phyloP scores from a whole-genome alignment of 345 rosid species.

The Populus tremula region DNA sequence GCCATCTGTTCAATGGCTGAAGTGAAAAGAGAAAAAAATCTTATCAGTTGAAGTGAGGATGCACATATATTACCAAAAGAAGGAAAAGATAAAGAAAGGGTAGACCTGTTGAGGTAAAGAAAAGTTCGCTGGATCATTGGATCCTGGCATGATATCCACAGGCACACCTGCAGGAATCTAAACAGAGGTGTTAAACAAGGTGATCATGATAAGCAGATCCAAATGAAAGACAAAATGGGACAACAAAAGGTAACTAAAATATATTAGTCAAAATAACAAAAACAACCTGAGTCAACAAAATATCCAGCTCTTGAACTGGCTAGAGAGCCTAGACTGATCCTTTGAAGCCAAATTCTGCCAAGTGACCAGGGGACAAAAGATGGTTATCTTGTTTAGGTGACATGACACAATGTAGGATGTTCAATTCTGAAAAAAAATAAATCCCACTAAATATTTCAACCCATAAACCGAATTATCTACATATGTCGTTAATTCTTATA shows the following conservation, averaged over 20 bases:
- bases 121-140: conserved; percentile 88
- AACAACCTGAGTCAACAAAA: conserved; percentile 74
- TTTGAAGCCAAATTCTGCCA: conserved; percentile 72
- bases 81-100: not conserved
- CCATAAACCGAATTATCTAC: not conserved
- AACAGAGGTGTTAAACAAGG: conserved; percentile 19
- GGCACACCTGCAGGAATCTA: conserved; percentile 91
- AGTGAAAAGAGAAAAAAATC: conserved; percentile 12
- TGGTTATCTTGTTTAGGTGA: not conserved
- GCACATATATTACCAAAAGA: not conserved
- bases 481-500: not conserved
- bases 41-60: not conserved
- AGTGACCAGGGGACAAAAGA: conserved; percentile 18
- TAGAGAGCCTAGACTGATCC: conserved; percentile 73
- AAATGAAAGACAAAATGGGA: not conserved
- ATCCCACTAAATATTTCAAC: not conserved
- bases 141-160: conserved; percentile 94
- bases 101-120: conserved; percentile 93
- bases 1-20: conserved; percentile 89
- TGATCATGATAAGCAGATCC: not conserved
- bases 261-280: conserved; percentile 13
- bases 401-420: not conserved
- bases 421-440: not conserved
- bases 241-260: conserved; percentile 3
- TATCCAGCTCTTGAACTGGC: conserved; percentile 81